These are phyloP conservation scores for Poronia punctata DNA, from an alignment of 495 filamentous ascomycete species.

Conservation along the genomic window DNA sequence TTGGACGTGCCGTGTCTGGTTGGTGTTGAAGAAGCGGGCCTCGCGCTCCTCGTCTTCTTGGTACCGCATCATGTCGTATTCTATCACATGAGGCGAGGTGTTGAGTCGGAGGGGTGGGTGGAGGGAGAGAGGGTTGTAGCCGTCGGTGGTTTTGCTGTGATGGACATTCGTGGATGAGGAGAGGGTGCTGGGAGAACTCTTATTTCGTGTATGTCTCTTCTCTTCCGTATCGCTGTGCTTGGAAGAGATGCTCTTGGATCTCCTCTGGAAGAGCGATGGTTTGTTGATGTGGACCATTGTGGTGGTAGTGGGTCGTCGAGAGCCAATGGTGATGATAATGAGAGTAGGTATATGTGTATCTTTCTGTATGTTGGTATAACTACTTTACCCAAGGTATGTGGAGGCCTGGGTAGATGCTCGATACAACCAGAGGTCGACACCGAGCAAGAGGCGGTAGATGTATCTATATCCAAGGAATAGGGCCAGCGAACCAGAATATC, in stretches of 20 bases:
- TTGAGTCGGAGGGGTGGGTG: constrained; percentile 26
- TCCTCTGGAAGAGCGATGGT: constrained; percentile 21
- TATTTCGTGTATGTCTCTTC: constrained; percentile 15
- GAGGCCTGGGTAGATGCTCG: constrained; percentile 7
- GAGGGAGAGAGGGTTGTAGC: constrained; percentile 21
- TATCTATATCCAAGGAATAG: background rate
- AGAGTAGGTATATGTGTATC: background rate
- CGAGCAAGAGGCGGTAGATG: background rate
- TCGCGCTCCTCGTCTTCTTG: constrained; percentile 21
- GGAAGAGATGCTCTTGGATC: constrained; percentile 14
- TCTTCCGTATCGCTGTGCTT: constrained; percentile 4
- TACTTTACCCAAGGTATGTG: constrained; percentile 3
- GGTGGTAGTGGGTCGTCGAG: background rate
- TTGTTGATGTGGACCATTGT: constrained; percentile 16
- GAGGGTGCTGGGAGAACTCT: constrained; percentile 21
- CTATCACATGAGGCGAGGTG: constrained; percentile 20
- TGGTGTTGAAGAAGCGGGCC: constrained; percentile 17
- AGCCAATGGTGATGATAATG: background rate
- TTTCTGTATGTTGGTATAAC: background rate
- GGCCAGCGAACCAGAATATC: background rate
- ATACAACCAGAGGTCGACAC: constrained; percentile 5
- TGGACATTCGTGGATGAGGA: constrained; percentile 11
- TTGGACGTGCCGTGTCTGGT: constrained; percentile 13
- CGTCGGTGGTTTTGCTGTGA: constrained; percentile 6
- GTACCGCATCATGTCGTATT: constrained; percentile 14